Evolutionary conservation across 2,329 filamentous ascomycete genomes (phyloP).

Genomic region (Fusarium papillatum): DNA sequence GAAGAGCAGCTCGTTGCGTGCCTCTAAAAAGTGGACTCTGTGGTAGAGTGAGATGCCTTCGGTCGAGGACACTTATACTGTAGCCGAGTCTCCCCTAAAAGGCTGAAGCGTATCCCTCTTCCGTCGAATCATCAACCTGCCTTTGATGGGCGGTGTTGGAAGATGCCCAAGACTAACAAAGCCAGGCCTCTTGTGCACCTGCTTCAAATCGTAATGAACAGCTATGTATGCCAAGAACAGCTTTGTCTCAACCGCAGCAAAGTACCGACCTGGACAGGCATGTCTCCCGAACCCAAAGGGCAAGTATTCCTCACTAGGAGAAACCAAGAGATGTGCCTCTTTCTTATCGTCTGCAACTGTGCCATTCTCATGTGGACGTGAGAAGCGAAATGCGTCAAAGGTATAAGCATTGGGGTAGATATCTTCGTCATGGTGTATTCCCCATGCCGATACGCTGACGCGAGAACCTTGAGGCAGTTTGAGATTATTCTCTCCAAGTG

Average conservation of each 20-base stretch:
- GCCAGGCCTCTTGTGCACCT: fast-evolving
- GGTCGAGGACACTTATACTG: neutral
- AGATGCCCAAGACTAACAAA: neutral
- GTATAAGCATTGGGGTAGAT: neutral
- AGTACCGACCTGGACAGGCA: neutral
- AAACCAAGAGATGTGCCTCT: neutral
- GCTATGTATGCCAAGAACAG: neutral
- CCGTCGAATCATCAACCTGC: neutral
- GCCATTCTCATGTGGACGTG: neutral
- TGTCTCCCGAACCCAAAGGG: neutral
- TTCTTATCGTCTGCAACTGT: neutral
- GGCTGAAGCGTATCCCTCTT: fast-evolving
- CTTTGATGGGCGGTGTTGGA: neutral
- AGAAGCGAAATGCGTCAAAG: conserved; percentile 3
- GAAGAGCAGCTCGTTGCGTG: neutral
- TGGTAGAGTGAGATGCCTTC: neutral
- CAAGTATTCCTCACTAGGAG: fast-evolving
- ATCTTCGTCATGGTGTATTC: neutral
- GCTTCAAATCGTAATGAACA: neutral
- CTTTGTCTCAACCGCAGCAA: neutral
- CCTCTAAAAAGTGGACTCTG: neutral
- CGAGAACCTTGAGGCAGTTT: neutral
- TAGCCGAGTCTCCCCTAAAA: neutral
- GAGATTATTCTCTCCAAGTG: fast-evolving
- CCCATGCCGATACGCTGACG: neutral